Evolutionary conservation across 345 rosid species (phyloP).

Genomic region (Psidium friedrichsthalianum): DNA sequence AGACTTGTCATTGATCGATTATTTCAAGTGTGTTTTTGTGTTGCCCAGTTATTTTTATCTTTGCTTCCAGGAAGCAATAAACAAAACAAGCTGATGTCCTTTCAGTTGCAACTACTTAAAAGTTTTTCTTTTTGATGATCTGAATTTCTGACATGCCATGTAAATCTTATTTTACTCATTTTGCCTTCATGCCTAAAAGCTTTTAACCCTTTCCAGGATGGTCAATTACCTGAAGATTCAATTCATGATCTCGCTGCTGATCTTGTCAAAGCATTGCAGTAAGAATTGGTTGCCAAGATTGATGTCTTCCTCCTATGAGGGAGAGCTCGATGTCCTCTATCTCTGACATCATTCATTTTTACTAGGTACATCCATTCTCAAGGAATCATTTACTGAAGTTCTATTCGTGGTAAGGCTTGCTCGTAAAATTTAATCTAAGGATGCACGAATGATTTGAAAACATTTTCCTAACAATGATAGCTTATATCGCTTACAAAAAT

Average conservation of each 20-base stretch:
- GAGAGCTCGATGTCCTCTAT: not conserved
- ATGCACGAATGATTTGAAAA: too few species aligned
- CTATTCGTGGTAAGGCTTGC: constrained; percentile 56
- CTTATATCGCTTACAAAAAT: too few species aligned
- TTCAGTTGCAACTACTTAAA: not conserved
- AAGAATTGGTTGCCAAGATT: constrained; percentile 16
- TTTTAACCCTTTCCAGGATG: constrained; percentile 44
- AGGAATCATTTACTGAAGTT: too few species aligned
- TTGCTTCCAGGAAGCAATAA: not conserved
- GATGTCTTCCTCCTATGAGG: not conserved
- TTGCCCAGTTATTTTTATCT: not conserved
- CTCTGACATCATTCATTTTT: too few species aligned
- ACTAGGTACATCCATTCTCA: too few species aligned
- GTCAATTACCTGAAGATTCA: constrained; percentile 85
- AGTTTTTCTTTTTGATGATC: not conserved
- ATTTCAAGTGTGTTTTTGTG: not conserved
- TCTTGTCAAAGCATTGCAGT: constrained; percentile 81
- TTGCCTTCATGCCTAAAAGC: not conserved
- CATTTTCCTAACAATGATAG: too few species aligned
- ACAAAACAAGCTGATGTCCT: not conserved
- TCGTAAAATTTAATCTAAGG: not conserved
- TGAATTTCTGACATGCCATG: not conserved
- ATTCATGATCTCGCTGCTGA: constrained; percentile 65
- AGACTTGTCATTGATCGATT: not conserved
- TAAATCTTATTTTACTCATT: not conserved